Base-by-base conservation (phyloP, 1,284 basidiomycete species). In the Marasmius oreades region DNA sequence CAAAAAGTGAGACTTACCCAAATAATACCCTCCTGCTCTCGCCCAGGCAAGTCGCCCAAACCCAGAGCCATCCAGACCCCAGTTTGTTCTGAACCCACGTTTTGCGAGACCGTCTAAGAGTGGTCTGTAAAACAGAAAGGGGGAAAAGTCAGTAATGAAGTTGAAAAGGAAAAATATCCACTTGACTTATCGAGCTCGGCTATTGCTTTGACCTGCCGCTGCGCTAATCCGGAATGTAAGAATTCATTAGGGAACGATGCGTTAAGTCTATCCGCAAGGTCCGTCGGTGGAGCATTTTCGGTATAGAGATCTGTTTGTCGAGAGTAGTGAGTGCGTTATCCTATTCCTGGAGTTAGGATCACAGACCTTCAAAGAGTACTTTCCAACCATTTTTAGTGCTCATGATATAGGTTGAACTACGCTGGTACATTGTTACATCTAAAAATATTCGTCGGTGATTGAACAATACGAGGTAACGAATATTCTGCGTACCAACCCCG, bases 371-470 rank as follows among this genome's bases (percentile, higher is more conserved):
- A 55, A 73, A 67, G 7, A 63, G 67, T 10, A 69, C 69, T 69
- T 71, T 57, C 73, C 80, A 62, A 71, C 73, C 69, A 71, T 76
- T 45, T 73, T 79, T 60, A 65, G 76, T 79, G 16, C 67, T 68
- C 63, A 88, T 83, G 61, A 88, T 70, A 65, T 84, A 87, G 6
- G 83, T 88, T 3, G 81, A 76, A 31, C 75, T 76, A 18, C 86
- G 77, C 68, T 89, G 87, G 58, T 80, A 79, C 72, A 88, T 81
- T 2, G 84, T 85, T 5, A 84, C 77, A 51, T 82, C 80, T 80
- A 42, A 16, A 28, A 11, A 24, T 16, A 11, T 12, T 7, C 11
- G 10, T 18, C 16, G 28, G 10, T 4, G 4, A 31, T 10, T 31
- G 5, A 31, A 10, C 28, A 10, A 31, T 31, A 10, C 10, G 28